A percentile compares a stretch with the other conserved stretches of the same genome.
Conservation (phyloP, 352 stramenopile genomes). For the Peronospora tabacina region DNA sequence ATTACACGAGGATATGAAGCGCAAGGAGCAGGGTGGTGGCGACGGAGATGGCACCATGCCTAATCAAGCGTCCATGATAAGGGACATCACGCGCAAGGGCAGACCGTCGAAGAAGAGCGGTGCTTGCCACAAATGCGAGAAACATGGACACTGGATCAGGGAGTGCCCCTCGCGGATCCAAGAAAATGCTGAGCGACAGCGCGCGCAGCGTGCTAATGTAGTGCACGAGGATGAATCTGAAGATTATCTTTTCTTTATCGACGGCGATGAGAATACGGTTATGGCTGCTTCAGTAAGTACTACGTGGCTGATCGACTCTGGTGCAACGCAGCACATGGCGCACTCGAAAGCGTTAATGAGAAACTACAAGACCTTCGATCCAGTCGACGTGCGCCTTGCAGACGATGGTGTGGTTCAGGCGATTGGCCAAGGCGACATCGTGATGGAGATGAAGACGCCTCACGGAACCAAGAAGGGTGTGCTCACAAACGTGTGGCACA, state of each 20-base stretch:
- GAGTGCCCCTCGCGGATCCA: slow-evolving; percentile 1
- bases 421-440: not conserved
- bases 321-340: slow-evolving; percentile 9
- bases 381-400: not conserved
- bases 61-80: not conserved
- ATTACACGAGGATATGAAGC: slow-evolving; percentile 2
- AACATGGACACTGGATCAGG: slow-evolving; percentile 3
- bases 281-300: not conserved
- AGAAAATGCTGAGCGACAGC: not conserved
- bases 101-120: not conserved
- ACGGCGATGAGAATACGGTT: not conserved
- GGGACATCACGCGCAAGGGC: not conserved
- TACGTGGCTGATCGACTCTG: not conserved
- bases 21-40: not conserved
- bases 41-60: not conserved
- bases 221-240: not conserved
- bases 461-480: not conserved
- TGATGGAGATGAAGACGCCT: not conserved
- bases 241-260: not conserved
- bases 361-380: not conserved
- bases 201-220: not conserved
- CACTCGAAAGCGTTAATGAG: not conserved
- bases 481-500: not conserved
- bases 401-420: not conserved
- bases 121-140: not conserved